Evolutionary conservation across 331 rosid species (phyloP).

Genomic region (Malus hybrid): DNA sequence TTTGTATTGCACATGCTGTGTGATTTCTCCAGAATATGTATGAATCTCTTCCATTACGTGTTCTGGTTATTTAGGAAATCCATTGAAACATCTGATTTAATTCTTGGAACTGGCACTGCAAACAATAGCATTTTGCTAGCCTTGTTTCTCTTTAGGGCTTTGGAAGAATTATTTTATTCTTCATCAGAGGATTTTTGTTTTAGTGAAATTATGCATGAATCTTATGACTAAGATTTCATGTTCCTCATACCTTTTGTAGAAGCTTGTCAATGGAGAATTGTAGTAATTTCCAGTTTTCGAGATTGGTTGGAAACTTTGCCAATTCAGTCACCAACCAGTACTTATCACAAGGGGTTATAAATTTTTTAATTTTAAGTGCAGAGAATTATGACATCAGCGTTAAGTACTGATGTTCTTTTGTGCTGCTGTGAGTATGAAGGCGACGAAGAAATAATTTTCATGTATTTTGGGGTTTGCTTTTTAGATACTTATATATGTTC

Average conservation of each 20-base stretch:
- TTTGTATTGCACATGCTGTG: background rate
- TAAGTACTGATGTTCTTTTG: background rate
- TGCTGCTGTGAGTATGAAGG: background rate
- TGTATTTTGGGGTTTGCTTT: background rate
- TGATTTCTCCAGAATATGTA: background rate
- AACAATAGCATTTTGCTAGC: background rate
- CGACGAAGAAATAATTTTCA: background rate
- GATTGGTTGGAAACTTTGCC: background rate
- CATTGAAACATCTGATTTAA: background rate
- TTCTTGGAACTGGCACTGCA: background rate
- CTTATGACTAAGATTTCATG: background rate
- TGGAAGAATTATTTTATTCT: background rate
- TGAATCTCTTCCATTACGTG: background rate
- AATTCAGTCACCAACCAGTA: background rate
- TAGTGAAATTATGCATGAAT: background rate
- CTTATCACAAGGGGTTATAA: background rate
- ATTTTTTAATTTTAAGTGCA: background rate
- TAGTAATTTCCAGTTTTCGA: background rate
- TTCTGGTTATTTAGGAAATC: background rate
- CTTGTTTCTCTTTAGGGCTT: background rate
- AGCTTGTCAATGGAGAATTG: background rate
- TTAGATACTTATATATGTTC: no score
- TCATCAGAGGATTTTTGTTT: background rate
- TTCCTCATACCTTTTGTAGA: background rate
- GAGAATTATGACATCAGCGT: background rate